These are phyloP conservation scores for Aquilaria sinensis DNA, from an alignment of 345 rosid species.

Conservation along the genomic window DNA sequence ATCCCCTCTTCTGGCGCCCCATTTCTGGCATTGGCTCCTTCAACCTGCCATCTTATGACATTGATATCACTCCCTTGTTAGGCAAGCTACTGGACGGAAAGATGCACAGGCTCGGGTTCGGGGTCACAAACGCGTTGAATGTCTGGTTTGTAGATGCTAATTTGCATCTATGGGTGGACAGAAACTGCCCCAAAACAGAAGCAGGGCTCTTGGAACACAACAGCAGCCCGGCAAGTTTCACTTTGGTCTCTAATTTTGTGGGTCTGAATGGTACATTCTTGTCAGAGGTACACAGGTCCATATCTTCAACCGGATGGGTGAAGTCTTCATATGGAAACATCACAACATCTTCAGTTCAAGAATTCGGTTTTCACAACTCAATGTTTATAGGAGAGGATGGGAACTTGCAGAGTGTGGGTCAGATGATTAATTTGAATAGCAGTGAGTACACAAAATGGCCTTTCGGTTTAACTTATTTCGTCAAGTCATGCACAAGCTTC, in stretches of 20 bases:
- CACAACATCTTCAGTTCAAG: conserved; percentile 23
- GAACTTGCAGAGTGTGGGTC: neutral
- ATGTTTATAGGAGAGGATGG: neutral
- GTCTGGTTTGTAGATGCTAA: conserved; percentile 86
- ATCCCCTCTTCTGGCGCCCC: conserved; percentile 77
- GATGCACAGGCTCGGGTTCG: conserved; percentile 54
- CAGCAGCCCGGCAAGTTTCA: conserved; percentile 23
- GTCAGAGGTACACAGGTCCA: conserved; percentile 38
- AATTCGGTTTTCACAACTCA: neutral
- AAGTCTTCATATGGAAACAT: conserved; percentile 61
- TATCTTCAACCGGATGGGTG: conserved; percentile 54
- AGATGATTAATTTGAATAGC: neutral
- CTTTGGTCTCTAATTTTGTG: conserved; percentile 27
- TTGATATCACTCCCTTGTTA: conserved; percentile 65
- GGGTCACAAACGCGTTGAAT: conserved; percentile 71
- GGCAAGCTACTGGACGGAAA: conserved; percentile 64
- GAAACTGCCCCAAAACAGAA: conserved; percentile 29
- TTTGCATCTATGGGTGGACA: conserved; percentile 82
- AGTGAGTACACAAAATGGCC: neutral
- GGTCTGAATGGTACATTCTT: conserved; percentile 54
- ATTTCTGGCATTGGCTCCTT: conserved; percentile 75
- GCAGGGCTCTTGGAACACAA: conserved; percentile 44
- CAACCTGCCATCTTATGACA: conserved; percentile 76
- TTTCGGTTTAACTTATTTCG: neutral
- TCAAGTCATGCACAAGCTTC: neutral